Percentiles rank a stretch among this genome's conserved stretches.
Conservation (phyloP, 495 filamentous ascomycete genomes). For the Aspergillus wentii region DNA sequence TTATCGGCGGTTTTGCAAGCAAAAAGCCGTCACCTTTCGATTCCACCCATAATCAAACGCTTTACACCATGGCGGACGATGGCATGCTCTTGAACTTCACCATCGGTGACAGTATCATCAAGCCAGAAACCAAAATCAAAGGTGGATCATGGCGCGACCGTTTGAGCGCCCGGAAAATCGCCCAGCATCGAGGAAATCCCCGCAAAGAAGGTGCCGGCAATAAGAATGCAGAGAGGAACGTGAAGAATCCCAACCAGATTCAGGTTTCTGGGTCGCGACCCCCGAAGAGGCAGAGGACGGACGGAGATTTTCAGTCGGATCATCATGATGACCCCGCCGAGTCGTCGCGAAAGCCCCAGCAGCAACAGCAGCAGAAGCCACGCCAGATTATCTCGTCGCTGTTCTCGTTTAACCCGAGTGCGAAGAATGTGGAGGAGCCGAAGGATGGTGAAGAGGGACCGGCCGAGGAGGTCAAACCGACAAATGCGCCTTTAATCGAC, state of each 20-base stretch:
- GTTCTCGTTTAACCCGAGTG: slow-evolving; percentile 79
- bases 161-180: slow-evolving; percentile 69
- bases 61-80: slow-evolving; percentile 75
- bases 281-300: slow-evolving; percentile 35
- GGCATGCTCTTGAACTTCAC: slow-evolving; percentile 92
- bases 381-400: slow-evolving; percentile 78
- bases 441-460: slow-evolving; percentile 40
- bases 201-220: slow-evolving; percentile 12
- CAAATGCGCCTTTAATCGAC: slow-evolving; percentile 88
- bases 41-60: neutral
- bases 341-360: no score
- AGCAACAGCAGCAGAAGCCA: slow-evolving; percentile 24
- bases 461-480: slow-evolving; percentile 61
- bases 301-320: slow-evolving; percentile 16
- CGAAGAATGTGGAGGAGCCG: slow-evolving; percentile 49
- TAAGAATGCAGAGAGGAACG: slow-evolving; percentile 4
- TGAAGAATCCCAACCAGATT: slow-evolving; percentile 37
- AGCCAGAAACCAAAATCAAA: slow-evolving; percentile 65
- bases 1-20: slow-evolving; percentile 17
- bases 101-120: slow-evolving; percentile 56
- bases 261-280: slow-evolving; percentile 26
- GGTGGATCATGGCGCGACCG: slow-evolving; percentile 91
- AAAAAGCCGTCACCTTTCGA: no score
- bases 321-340: no score
- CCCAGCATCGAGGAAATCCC: slow-evolving; percentile 39